Evolutionary conservation across 495 filamentous ascomycete genomes (phyloP), one percentile per base, ranked within the genome.

Genomic region (Daldinia concentrica): DNA sequence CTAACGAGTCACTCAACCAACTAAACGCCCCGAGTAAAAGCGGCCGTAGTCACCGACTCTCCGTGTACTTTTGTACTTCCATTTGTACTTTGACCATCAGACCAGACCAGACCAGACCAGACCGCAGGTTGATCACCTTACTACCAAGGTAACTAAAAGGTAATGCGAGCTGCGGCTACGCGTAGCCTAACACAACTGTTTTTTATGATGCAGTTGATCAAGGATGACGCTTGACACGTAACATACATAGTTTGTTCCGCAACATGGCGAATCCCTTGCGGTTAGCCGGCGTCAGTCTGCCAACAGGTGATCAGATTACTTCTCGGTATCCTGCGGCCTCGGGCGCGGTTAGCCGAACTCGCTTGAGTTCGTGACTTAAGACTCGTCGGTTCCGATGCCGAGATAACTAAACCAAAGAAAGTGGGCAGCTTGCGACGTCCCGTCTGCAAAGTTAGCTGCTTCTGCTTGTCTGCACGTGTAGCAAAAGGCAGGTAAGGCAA

Each of bases 211-310:
- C 59, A 27, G 27, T 59, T 60, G 30, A 58, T n/a, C 65, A 66
- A 50, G 61, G 26, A 73, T 69, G 71, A 73, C 71, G 62, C 61
- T 65, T 66, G 58, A 73, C 62, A 59, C 62, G 62, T 62, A 73
- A 69, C 43, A 61, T 57, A 69, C 34, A 54, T 58, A 51, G 57
- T 69, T 72, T 58, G 32, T 64, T 62, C 64, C 62, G 57, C 68
- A 68, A 39, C 65, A 65, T 58, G 32, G 24, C 24, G 55, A 58
- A 39, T 22, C 55, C n/a, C 12, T 51, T 64, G 56, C 54, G 29
- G 65, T 58, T 61, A 62, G 61, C 32, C 51, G 61, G 30, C 56
- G 41, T 56, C 39, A 69, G 51, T 55, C 41, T 39, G 15, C 17
- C 37, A 56, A 50, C 60, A 48, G 17, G 48, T 60, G 41, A 68